Evolutionary conservation across 352 stramenopile species (phyloP).

Genomic region (Phytophthora pseudosyringae): DNA sequence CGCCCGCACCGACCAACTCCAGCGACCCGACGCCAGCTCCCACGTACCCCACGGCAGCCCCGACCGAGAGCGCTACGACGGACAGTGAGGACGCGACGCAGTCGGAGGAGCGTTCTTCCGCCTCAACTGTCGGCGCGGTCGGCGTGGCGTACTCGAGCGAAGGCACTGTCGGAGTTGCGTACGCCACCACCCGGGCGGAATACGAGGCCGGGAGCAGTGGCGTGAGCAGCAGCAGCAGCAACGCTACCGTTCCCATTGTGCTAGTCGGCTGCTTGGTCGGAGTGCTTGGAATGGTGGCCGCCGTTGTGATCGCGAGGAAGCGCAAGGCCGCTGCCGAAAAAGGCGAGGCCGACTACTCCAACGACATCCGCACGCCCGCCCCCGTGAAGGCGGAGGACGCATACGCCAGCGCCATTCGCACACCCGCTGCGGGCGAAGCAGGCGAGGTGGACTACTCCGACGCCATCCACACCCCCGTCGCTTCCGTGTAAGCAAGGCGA

Average conservation of each 20-base stretch:
- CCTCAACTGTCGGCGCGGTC: slow-evolving; percentile 12
- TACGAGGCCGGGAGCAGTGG: slow-evolving; percentile 22
- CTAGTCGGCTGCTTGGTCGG: slow-evolving; percentile 47
- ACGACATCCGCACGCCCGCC: slow-evolving; percentile 37
- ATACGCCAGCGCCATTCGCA: slow-evolving; percentile 5
- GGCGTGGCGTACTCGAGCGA: slow-evolving; percentile 20
- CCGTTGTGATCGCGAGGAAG: slow-evolving; percentile 49
- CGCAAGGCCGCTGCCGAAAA: slow-evolving; percentile 32
- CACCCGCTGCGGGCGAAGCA: slow-evolving; percentile 6
- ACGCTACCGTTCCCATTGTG: slow-evolving; percentile 35
- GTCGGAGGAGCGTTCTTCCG: slow-evolving; percentile 2
- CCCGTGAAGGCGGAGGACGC: slow-evolving; percentile 11
- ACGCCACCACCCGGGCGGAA: slow-evolving; percentile 34
- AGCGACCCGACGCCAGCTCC: slow-evolving; percentile 24
- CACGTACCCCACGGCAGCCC: slow-evolving; percentile 28
- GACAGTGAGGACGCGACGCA: slow-evolving; percentile 5
- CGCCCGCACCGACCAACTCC: slow-evolving; percentile 26
- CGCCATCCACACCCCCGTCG: slow-evolving; percentile 21
- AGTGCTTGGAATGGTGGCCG: slow-evolving; percentile 47
- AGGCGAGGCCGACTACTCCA: slow-evolving; percentile 31
- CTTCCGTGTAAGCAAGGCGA: slow-evolving; percentile 19
- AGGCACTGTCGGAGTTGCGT: slow-evolving; percentile 35
- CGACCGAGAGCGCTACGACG: slow-evolving; percentile 25
- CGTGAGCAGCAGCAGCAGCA: slow-evolving; percentile 17
- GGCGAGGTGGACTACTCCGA: slow-evolving; percentile 19